A percentile compares a stretch with the other conserved stretches of the same genome.
Evolutionary conservation across 257 asterid genomes (phyloP).

Genomic region (Osmanthus fragrans): DNA sequence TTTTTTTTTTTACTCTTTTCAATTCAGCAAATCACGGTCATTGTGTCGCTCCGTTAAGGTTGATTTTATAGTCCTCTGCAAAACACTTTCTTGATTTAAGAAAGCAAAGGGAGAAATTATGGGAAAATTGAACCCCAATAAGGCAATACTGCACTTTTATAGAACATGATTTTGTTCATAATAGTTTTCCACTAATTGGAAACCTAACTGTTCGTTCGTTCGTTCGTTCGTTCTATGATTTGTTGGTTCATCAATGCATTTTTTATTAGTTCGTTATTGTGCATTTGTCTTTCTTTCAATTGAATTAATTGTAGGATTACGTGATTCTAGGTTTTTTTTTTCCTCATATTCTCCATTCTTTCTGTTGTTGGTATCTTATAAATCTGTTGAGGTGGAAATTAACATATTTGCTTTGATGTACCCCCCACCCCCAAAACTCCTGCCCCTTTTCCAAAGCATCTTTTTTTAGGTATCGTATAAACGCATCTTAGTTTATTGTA

Average conservation of each 20-base stretch:
- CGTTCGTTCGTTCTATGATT: neutral
- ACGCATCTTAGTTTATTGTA: neutral
- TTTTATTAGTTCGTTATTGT: neutral
- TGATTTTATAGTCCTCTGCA: constrained; percentile 7
- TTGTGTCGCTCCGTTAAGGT: neutral
- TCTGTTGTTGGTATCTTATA: neutral
- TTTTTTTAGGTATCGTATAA: constrained; percentile 22
- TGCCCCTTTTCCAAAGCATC: neutral
- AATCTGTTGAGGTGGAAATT: no score
- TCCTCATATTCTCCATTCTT: neutral
- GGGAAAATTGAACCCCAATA: neutral
- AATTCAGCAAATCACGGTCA: neutral
- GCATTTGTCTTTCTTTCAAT: no score
- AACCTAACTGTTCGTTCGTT: no score
- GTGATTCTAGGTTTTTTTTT: neutral
- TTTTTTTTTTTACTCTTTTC: neutral
- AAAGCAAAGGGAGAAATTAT: neutral
- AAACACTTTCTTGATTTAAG: neutral
- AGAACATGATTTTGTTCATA: neutral
- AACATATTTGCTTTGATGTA: no score
- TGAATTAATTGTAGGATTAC: neutral
- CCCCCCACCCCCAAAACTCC: no score
- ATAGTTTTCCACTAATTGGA: neutral
- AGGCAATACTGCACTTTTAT: neutral
- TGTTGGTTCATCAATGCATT: neutral